A percentile compares a stretch with the other conserved stretches of the same genome.
Conservation (phyloP, 139 green algal genomes). For the Gonium pectorale region DNA sequence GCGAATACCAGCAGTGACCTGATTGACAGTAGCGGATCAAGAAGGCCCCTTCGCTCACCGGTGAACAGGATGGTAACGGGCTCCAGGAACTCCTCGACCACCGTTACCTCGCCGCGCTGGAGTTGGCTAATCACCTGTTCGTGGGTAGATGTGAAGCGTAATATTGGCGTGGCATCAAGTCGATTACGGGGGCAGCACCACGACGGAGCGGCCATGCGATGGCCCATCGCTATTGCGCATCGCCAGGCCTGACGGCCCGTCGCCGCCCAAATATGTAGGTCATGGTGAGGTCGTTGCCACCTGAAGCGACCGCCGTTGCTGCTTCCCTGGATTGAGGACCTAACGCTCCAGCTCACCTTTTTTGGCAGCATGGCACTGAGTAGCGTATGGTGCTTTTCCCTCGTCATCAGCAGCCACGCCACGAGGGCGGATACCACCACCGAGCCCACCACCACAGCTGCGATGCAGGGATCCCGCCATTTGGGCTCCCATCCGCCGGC, state of each 20-base stretch:
- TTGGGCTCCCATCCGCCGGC: constrained; percentile 27
- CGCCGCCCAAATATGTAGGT: too few species aligned
- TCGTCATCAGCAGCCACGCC: constrained; percentile 40
- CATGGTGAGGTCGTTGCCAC: too few species aligned
- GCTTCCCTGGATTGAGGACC: too few species aligned
- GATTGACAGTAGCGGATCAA: not conserved
- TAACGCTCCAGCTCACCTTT: constrained; percentile 2
- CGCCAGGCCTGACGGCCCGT: too few species aligned
- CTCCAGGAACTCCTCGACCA: constrained; percentile 42
- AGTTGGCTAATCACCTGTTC: constrained; percentile 8
- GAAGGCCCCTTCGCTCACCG: not conserved
- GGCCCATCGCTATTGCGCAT: too few species aligned
- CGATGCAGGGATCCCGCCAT: constrained; percentile 46
- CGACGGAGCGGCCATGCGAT: too few species aligned
- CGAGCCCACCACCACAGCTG: constrained; percentile 46
- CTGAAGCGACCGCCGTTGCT: too few species aligned
- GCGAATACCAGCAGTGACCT: not conserved
- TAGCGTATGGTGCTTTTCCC: constrained; percentile 37
- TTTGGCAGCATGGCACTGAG: constrained; percentile 31
- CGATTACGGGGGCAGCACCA: too few species aligned
- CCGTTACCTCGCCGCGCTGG: constrained; percentile 25
- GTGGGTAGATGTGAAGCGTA: too few species aligned
- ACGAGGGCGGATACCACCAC: constrained; percentile 36
- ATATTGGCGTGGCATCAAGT: too few species aligned
- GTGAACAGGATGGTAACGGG: constrained; percentile 44